Evolutionary conservation across 2,329 filamentous ascomycete species (phyloP).

Genomic region (Penicillium occitanis): DNA sequence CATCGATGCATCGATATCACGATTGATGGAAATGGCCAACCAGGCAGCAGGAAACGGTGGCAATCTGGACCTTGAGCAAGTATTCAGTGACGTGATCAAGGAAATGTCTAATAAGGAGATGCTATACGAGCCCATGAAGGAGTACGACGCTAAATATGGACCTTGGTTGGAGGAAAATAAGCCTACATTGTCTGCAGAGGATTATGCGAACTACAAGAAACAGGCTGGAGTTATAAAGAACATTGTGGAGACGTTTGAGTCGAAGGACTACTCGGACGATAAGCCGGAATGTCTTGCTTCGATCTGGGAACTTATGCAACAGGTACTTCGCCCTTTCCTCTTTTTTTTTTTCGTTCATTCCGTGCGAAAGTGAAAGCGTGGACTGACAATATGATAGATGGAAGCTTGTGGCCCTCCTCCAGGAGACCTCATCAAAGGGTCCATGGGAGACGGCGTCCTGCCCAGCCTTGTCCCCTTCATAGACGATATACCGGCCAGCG

Average conservation of each 20-base stretch:
- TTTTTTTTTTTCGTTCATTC: too few relatives aligned
- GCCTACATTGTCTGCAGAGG: constrained; percentile 61
- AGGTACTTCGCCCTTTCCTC: constrained; percentile 58
- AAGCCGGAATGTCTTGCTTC: constrained; percentile 81
- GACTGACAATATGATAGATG: constrained; percentile 65
- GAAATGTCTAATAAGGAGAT: constrained; percentile 98
- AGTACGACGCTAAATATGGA: constrained; percentile 88
- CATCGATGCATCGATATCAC: constrained; percentile 79
- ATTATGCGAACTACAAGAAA: constrained; percentile 75
- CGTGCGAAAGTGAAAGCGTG: neutral
- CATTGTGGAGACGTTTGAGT: constrained; percentile 87
- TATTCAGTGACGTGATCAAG: constrained; percentile 98
- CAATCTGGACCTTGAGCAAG: constrained; percentile 72
- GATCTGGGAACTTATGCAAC: constrained; percentile 97
- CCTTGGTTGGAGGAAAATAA: constrained; percentile 81
- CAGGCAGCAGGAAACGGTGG: constrained; percentile 65
- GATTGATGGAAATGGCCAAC: constrained; percentile 75
- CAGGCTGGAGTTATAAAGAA: constrained; percentile 78
- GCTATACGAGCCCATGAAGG: constrained; percentile 97
- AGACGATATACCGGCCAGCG: constrained; percentile 75
- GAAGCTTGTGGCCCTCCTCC: constrained; percentile 92
- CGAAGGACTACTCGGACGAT: constrained; percentile 74
- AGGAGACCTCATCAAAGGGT: constrained; percentile 68
- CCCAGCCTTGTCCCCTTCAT: constrained; percentile 33
- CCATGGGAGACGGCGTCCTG: constrained; percentile 28